Evolutionary conservation across 1,284 basidiomycete species (phyloP), one percentile per base, ranked within the genome.

Genomic region (Lentinula novae-zelandiae): DNA sequence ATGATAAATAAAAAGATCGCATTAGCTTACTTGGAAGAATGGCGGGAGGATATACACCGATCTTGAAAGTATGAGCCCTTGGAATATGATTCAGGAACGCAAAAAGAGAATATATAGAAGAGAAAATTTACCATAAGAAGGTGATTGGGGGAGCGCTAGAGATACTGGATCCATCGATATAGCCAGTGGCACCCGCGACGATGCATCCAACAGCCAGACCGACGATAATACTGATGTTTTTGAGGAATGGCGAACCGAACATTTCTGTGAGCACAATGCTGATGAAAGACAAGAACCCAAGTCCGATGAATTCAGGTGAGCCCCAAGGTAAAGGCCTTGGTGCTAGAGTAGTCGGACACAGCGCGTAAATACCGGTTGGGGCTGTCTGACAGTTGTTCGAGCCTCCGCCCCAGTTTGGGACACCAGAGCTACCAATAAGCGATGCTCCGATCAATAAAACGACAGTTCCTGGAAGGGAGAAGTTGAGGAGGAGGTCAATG

Each of bases 391-490:
- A 93, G 61, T 81, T 80, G 64, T 92, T 90, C 6, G 86, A 84
- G 7, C 92, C 91, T 52, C 92, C 92, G 22, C 87, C 92, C 90
- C 93, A 95, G 72, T 93, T 87, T 7, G 82, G 80, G 36, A 90
- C 84, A 0, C 92, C 93, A 8, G 87, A 89, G 1, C 79, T 74
- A 34, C 91, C 89, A 60, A 94, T 80, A 39, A 93, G 82, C 0
- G 85, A 87, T 0, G 87, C 84, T 2, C 93, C 91, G 62, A 95
- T 93, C 76, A 92, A 76, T 13, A 92, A 75, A 64, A 91, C 83
- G 52, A 90, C 87, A 5, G 86, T 88, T 48, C 85, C 86, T 84
- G 62, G 17, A 17, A 10, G 15, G 46, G 2, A 3, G 13, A 10
- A 46, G 27, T 36, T 2, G 20, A 46, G 44, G 20, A 7, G 17